A percentile compares a stretch with the other conserved stretches of the same genome.
Conservation (phyloP, 805 yeast genomes). For the Sugiyamaella valdiviana region DNA sequence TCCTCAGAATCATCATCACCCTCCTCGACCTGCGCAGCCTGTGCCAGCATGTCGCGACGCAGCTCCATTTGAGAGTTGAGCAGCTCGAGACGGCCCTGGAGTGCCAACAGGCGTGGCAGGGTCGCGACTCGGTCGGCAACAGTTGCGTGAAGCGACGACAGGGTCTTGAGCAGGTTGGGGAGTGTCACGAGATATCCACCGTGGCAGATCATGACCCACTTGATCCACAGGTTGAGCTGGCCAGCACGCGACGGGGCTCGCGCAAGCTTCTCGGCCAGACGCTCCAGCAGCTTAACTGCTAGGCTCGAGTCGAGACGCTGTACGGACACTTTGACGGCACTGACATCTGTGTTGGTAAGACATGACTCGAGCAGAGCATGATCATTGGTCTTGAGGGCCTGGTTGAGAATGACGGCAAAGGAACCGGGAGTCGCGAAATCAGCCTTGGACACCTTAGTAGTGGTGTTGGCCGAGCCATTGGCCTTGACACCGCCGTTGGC, state of each 20-base stretch:
- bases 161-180: slow-evolving; percentile 46
- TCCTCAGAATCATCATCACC: slow-evolving; percentile 29
- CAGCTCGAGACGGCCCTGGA: slow-evolving; percentile 81
- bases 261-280: slow-evolving; percentile 42
- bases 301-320: slow-evolving; percentile 44
- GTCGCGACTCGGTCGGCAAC: slow-evolving; percentile 50
- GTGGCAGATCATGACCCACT: slow-evolving; percentile 67
- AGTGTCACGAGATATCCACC: slow-evolving; percentile 57
- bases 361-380: slow-evolving; percentile 81
- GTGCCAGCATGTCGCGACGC: slow-evolving; percentile 44
- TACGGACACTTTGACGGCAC: slow-evolving; percentile 48
- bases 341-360: slow-evolving; percentile 47
- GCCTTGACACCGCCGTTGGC: slow-evolving; percentile 22
- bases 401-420: slow-evolving; percentile 75
- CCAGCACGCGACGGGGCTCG: slow-evolving; percentile 51
- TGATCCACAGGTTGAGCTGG: slow-evolving; percentile 60
- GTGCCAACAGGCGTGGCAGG: slow-evolving; percentile 62
- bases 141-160: slow-evolving; percentile 52
- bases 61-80: slow-evolving; percentile 68
- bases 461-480: slow-evolving; percentile 9
- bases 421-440: slow-evolving; percentile 61
- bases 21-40: slow-evolving; percentile 33
- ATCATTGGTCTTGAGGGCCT: slow-evolving; percentile 83
- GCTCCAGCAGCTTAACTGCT: slow-evolving; percentile 41
- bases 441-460: slow-evolving; percentile 32